These are phyloP conservation scores for Salix viminalis DNA, from an alignment of 345 rosid species.

Conservation along the genomic window DNA sequence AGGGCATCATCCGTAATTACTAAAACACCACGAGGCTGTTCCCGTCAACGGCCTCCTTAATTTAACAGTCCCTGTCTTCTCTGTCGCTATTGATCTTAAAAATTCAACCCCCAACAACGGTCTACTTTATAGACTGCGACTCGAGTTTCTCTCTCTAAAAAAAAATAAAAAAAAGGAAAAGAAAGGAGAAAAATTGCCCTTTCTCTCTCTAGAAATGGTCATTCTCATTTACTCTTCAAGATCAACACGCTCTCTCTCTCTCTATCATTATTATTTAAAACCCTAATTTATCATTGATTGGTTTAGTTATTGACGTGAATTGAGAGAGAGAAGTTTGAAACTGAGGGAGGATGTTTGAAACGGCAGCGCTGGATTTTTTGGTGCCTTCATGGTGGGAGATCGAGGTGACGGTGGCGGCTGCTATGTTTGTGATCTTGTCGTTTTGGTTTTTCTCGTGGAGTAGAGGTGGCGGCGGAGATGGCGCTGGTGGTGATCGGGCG, in stretches of 20 bases:
- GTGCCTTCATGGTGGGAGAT: conserved; percentile 91
- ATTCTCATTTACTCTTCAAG: conserved; percentile 2
- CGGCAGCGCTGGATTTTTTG: conserved; percentile 38
- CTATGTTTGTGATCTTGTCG: conserved; percentile 50
- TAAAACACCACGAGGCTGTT: neutral
- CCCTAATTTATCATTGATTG: conserved; percentile 10
- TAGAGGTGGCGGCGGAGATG: conserved; percentile 29
- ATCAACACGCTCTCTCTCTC: neutral
- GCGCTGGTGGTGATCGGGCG: conserved; percentile 42
- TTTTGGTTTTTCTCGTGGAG: conserved; percentile 55
- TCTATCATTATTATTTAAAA: neutral
- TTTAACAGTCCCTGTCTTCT: too few relatives aligned
- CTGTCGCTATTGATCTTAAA: neutral
- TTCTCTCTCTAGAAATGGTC: conserved; percentile 16
- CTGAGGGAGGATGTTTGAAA: conserved; percentile 20
- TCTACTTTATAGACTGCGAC: neutral
- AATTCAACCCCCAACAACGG: neutral
- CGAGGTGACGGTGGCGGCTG: conserved; percentile 62
- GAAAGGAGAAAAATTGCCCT: neutral
- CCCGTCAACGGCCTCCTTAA: neutral
- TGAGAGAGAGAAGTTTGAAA: neutral
- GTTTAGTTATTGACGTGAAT: neutral
- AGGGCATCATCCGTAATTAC: neutral
- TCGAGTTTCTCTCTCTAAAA: neutral
- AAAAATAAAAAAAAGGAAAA: neutral